Conservation (phyloP, 331 rosid genomes). For the Telfairia occidentalis region DNA sequence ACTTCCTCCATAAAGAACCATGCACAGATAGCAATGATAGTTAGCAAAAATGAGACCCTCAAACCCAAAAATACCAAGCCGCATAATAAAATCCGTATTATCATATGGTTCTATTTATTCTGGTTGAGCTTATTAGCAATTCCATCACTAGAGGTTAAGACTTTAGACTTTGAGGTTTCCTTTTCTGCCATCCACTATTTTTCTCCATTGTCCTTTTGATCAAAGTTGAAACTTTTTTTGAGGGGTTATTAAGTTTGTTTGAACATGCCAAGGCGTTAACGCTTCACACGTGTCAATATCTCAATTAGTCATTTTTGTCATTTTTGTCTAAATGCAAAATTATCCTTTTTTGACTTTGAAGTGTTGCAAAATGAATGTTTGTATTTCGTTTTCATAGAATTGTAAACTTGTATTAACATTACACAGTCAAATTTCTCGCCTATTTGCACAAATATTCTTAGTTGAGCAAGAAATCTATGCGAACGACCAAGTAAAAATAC, state of each 20-base stretch:
- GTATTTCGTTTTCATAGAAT: not conserved
- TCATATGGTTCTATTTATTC: not conserved
- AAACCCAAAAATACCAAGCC: not conserved
- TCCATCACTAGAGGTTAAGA: not conserved
- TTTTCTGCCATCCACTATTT: not conserved
- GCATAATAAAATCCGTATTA: not conserved
- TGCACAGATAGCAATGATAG: not conserved
- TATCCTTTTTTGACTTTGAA: not conserved
- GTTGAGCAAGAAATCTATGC: too few species aligned
- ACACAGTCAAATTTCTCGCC: not conserved
- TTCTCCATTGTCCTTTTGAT: not conserved
- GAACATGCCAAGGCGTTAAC: not conserved
- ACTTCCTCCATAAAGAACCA: not conserved
- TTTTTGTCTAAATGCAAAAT: not conserved
- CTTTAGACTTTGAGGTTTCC: not conserved
- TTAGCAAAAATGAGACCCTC: not conserved
- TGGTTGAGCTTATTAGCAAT: conserved; percentile 12
- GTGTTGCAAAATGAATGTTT: too few species aligned
- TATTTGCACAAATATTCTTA: not conserved
- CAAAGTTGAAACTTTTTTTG: not conserved
- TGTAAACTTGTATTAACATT: not conserved
- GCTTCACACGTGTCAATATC: not conserved
- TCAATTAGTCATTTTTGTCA: not conserved
- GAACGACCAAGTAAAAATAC: not conserved
- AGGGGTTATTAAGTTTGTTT: not conserved